These are phyloP conservation scores for Suhomyces kunorum DNA, from an alignment of 1,139 yeast genomes.

Conservation along the genomic window DNA sequence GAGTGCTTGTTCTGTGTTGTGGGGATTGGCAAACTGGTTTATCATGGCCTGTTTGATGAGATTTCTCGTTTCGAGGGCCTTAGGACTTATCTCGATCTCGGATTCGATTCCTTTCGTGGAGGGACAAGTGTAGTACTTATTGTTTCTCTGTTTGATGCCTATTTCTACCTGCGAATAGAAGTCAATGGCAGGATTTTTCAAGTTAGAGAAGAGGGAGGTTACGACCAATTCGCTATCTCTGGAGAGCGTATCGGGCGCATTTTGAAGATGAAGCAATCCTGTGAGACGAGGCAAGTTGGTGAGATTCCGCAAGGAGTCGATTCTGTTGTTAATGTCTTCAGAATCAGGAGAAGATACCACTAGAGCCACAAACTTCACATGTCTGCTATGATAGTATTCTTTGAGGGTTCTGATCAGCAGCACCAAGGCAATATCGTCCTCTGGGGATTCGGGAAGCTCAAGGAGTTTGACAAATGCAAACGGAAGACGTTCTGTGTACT, in stretches of 20 bases:
- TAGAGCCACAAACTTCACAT: conserved; percentile 32
- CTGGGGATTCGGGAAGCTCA: conserved; percentile 20
- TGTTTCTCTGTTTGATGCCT: conserved; percentile 37
- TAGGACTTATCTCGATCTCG: conserved; percentile 36
- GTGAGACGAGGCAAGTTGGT: conserved; percentile 35
- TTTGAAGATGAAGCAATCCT: conserved; percentile 32
- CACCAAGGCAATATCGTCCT: conserved; percentile 21
- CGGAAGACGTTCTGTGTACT: conserved; percentile 36
- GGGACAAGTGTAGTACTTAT: conserved; percentile 43
- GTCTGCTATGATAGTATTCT: conserved; percentile 19
- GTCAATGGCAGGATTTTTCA: conserved; percentile 34
- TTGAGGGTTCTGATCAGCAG: conserved; percentile 23
- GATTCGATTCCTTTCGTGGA: conserved; percentile 30
- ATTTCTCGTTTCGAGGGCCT: conserved; percentile 43
- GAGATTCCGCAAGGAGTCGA: conserved; percentile 28
- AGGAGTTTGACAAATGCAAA: conserved; percentile 33
- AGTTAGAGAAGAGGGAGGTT: conserved; percentile 31
- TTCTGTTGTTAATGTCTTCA: conserved; percentile 22
- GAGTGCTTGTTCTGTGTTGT: conserved; percentile 35
- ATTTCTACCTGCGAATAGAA: conserved; percentile 38
- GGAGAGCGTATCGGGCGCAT: conserved; percentile 16
- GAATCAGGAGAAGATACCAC: conserved; percentile 22
- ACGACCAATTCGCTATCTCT: conserved; percentile 36
- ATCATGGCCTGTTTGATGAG: conserved; percentile 41
- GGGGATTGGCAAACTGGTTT: conserved; percentile 36